Conservation (phyloP, 208 protist species). For the Leishmania gerbilli region DNA sequence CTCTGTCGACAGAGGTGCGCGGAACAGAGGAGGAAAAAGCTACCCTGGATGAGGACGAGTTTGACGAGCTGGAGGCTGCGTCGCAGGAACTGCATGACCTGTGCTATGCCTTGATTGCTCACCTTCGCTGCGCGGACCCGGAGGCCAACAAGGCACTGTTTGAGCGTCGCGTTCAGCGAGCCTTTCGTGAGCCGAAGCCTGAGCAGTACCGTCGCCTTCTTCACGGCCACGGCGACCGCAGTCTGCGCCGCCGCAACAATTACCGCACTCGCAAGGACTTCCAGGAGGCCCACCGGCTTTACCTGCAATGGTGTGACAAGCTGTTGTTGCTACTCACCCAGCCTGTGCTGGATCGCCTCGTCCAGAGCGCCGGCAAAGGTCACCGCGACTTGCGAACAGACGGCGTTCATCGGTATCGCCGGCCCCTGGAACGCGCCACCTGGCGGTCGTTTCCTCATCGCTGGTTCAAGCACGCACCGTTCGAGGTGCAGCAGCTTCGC, state of each 20-base stretch:
- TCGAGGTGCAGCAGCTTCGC: slow-evolving; percentile 89
- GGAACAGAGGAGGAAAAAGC: slow-evolving; percentile 23
- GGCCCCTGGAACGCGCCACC: slow-evolving; percentile 52
- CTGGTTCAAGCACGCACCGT: slow-evolving; percentile 90
- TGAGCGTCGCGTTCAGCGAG: slow-evolving; percentile 59
- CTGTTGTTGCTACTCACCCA: slow-evolving; percentile 76
- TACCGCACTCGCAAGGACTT: slow-evolving; percentile 67
- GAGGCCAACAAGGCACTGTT: slow-evolving; percentile 62
- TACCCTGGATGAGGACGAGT: slow-evolving; percentile 51
- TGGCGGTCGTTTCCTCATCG: slow-evolving; percentile 84
- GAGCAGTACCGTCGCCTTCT: slow-evolving; percentile 72
- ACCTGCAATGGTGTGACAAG: slow-evolving; percentile 80
- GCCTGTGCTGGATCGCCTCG: slow-evolving; percentile 73
- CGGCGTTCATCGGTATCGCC: slow-evolving; percentile 60
- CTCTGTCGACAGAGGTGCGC: slow-evolving; percentile 3
- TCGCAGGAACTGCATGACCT: slow-evolving; percentile 91
- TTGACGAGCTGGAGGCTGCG: slow-evolving; percentile 90
- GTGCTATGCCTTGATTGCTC: slow-evolving; percentile 81
- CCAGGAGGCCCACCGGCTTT: slow-evolving; percentile 62
- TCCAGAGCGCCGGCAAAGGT: slow-evolving; percentile 75
- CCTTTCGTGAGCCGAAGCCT: slow-evolving; percentile 80
- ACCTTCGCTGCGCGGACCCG: slow-evolving; percentile 71
- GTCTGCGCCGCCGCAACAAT: slow-evolving; percentile 51
- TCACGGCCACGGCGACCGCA: slow-evolving; percentile 59
- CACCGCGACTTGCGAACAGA: slow-evolving; percentile 63